Evolutionary conservation across 805 yeast species (phyloP).

Genomic region (Starmerella kuoi): DNA sequence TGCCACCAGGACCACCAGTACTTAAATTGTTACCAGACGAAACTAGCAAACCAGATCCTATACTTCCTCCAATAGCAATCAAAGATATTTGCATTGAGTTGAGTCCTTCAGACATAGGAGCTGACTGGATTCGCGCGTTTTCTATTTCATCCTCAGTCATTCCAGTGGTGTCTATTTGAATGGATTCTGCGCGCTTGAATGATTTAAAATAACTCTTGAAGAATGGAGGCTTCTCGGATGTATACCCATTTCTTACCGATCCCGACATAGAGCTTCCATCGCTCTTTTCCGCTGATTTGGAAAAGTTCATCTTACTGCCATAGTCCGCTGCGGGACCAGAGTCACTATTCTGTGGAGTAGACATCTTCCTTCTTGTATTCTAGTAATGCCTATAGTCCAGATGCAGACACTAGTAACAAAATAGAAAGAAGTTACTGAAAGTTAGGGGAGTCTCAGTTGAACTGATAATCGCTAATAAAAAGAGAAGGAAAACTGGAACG

Average conservation of each 20-base stretch:
- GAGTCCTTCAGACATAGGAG: constrained; percentile 38
- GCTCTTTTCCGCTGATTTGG: not conserved
- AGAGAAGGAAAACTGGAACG: too few species aligned
- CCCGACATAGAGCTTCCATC: not conserved
- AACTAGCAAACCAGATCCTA: constrained; percentile 65
- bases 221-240: not conserved
- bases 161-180: constrained; percentile 18
- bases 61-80: constrained; percentile 65
- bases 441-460: too few species aligned
- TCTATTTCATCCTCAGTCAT: constrained; percentile 35
- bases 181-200: constrained; percentile 20
- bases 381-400: too few species aligned
- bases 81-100: constrained; percentile 50
- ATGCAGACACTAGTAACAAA: too few species aligned
- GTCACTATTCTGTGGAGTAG: too few species aligned
- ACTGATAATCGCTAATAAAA: too few species aligned
- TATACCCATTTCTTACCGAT: not conserved
- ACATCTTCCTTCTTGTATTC: too few species aligned
- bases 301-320: not conserved
- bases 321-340: too few species aligned
- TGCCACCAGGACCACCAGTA: constrained; percentile 48
- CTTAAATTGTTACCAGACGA: constrained; percentile 51
- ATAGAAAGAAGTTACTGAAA: too few species aligned
- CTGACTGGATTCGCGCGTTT: constrained; percentile 28
- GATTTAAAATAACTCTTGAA: constrained; percentile 15